Conservation (phyloP, 805 yeast genomes). For the Metschnikowia colocasiae region DNA sequence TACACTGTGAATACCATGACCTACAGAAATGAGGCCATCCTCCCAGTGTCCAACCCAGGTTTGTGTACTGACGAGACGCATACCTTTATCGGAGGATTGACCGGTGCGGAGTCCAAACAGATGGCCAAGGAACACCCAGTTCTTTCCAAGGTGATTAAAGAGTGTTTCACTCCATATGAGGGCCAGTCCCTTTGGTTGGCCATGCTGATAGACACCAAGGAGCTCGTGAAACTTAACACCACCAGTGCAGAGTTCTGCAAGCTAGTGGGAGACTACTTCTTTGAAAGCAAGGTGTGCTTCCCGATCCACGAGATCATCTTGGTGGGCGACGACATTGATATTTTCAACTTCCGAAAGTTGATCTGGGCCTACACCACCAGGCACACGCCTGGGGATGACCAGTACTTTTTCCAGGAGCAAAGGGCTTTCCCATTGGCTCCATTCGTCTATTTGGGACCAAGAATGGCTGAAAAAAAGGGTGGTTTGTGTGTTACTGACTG, state of each 20-base stretch:
- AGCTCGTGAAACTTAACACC: slow-evolving; percentile 19
- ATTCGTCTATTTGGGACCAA: slow-evolving; percentile 18
- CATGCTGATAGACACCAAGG: slow-evolving; percentile 18
- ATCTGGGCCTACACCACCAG: slow-evolving; percentile 27
- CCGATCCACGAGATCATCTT: slow-evolving; percentile 23
- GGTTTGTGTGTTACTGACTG: slow-evolving; percentile 25
- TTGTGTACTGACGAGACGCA: slow-evolving; percentile 25
- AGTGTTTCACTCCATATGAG: slow-evolving; percentile 24
- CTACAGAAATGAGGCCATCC: slow-evolving; percentile 22
- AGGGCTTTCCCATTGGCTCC: slow-evolving; percentile 23
- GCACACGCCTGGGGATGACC: slow-evolving; percentile 24
- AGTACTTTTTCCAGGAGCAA: slow-evolving; percentile 16
- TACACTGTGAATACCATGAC: slow-evolving; percentile 21
- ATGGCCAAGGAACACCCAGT: slow-evolving; percentile 11
- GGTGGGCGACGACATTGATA: slow-evolving; percentile 26
- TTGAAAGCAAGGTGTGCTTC: slow-evolving; percentile 14
- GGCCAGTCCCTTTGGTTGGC: slow-evolving; percentile 24
- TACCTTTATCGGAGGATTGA: slow-evolving; percentile 24
- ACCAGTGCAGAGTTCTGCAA: slow-evolving; percentile 18
- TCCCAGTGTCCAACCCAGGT: slow-evolving; percentile 27
- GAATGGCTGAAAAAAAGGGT: slow-evolving; percentile 17
- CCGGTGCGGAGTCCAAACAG: slow-evolving; percentile 17
- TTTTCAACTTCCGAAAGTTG: slow-evolving; percentile 22
- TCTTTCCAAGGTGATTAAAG: slow-evolving; percentile 15
- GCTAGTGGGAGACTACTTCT: slow-evolving; percentile 19